A percentile compares a stretch with the other conserved stretches of the same genome.
Conservation (phyloP, 2,329 filamentous ascomycete genomes). For the Cercospora sp. region DNA sequence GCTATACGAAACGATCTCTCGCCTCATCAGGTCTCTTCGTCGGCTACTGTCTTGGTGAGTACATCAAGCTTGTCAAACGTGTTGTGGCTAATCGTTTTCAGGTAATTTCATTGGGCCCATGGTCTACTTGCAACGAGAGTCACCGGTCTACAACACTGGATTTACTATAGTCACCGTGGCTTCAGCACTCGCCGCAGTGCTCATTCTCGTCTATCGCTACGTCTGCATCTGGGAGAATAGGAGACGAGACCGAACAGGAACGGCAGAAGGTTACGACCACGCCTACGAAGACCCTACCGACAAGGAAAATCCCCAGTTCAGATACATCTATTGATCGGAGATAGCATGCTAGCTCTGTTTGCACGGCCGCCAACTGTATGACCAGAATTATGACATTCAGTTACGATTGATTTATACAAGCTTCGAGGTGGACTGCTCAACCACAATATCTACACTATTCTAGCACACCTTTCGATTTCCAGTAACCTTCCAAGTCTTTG, state of each 20-base stretch:
- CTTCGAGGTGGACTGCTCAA: neutral
- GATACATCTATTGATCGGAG: constrained; percentile 16
- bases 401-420: neutral
- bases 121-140: neutral
- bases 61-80: neutral
- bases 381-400: neutral
- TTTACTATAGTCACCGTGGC: neutral
- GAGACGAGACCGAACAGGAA: constrained; percentile 46
- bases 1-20: neutral
- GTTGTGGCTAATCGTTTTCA: neutral
- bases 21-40: neutral
- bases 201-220: neutral
- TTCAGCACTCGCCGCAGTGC: neutral
- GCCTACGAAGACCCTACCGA: constrained; percentile 57
- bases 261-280: constrained; percentile 53
- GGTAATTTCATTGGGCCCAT: neutral
- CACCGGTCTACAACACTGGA: neutral
- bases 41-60: neutral
- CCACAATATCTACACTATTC: neutral
- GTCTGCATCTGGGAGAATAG: constrained; percentile 47
- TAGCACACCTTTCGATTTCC: neutral
- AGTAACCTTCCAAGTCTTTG: constrained; percentile 7
- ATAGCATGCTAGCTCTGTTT: neutral
- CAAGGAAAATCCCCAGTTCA: constrained; percentile 34
- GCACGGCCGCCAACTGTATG: neutral